A percentile compares a stretch with the other conserved stretches of the same genome.
Evolutionary conservation across 2,329 filamentous ascomycete genomes (phyloP).

Genomic region (Lachnellula occidentalis): DNA sequence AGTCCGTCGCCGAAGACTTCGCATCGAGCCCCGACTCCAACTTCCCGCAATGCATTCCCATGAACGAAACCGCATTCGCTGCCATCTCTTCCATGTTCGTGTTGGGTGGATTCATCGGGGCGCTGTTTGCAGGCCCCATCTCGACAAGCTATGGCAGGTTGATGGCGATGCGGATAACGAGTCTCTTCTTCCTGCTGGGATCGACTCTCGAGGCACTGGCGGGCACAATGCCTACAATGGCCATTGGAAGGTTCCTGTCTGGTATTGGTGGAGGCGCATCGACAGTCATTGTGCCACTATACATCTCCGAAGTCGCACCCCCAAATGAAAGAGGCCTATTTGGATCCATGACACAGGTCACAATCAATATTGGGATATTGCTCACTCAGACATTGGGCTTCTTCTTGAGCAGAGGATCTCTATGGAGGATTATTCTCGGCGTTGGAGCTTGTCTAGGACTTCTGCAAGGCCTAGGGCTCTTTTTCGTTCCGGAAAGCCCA

Average conservation of each 20-base stretch:
- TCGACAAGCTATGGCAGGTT: slow-evolving; percentile 72
- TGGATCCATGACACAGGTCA: slow-evolving; percentile 80
- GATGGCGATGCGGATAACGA: slow-evolving; percentile 70
- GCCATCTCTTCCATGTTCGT: slow-evolving; percentile 88
- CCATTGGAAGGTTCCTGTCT: slow-evolving; percentile 69
- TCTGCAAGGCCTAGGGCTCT: slow-evolving; percentile 63
- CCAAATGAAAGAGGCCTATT: slow-evolving; percentile 72
- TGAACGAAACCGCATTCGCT: slow-evolving; percentile 77
- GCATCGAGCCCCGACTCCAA: slow-evolving; percentile 26
- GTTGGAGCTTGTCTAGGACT: slow-evolving; percentile 64
- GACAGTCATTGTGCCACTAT: slow-evolving; percentile 89
- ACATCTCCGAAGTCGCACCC: slow-evolving; percentile 88
- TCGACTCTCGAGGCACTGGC: slow-evolving; percentile 71
- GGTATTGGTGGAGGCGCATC: slow-evolving; percentile 83
- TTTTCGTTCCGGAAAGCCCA: slow-evolving; percentile 80
- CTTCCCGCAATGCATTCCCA: slow-evolving; percentile 77
- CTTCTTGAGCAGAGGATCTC: slow-evolving; percentile 72
- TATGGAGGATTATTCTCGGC: slow-evolving; percentile 81
- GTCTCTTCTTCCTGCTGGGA: slow-evolving; percentile 69
- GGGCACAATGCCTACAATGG: slow-evolving; percentile 59
- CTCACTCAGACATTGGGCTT: slow-evolving; percentile 78
- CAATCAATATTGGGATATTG: slow-evolving; percentile 88
- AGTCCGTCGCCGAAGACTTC: slow-evolving; percentile 37
- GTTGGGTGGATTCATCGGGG: slow-evolving; percentile 78
- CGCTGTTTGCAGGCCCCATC: slow-evolving; percentile 72